Evolutionary conservation across 2,329 filamentous ascomycete species (phyloP), one percentile per base, ranked within the genome.

Genomic region (Colletotrichum somersetense): DNA sequence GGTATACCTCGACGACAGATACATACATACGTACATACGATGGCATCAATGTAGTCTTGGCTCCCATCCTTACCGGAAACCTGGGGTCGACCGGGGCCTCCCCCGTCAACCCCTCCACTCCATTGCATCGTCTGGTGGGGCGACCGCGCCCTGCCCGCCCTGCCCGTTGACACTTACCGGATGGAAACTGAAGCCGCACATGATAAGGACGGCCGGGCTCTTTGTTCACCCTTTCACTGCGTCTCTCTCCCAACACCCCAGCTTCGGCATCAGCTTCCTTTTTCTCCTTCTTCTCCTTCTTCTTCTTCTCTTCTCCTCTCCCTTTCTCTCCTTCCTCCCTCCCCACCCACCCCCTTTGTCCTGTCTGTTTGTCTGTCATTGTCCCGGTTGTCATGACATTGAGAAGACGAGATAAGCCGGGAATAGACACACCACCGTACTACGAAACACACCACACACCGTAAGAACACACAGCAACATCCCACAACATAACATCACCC

Each of bases 21-120:
- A 30, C 3, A 30, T 30, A 30, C 30, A 30, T 30, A 20, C 7
- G 5, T 20, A 18, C 20, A 11, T 40, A 40, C 16, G 3, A 12
- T 7, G 30, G 20, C n/a, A 61, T 33, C 58, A 33, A 4, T n/a
- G 20, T 35, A 44, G 30, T 42, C 30, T 33, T 18, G 11, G 20
- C 33, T 23, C 46, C 48, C 42, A 62, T 62, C 59, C 59, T 16
- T 44, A 38, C 11, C 11, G 33, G 18, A 50, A 48, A 38, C 44
- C 59, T 20, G 30, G 57, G 30, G 58, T 72, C 55, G n/a, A 53
- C 69, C 56, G 58, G 69, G 69, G 66, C 63, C 69, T 69, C 63
- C 69, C 69, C 69, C 66, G 69, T 66, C 53, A 61, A 59, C 38
- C 57, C 50, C 53, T 40, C 50, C 55, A 67, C 30, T 30, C 30